phyloP scores from a whole-genome alignment of 163 green algal genomes.

The Chlorella variabilis region DNA sequence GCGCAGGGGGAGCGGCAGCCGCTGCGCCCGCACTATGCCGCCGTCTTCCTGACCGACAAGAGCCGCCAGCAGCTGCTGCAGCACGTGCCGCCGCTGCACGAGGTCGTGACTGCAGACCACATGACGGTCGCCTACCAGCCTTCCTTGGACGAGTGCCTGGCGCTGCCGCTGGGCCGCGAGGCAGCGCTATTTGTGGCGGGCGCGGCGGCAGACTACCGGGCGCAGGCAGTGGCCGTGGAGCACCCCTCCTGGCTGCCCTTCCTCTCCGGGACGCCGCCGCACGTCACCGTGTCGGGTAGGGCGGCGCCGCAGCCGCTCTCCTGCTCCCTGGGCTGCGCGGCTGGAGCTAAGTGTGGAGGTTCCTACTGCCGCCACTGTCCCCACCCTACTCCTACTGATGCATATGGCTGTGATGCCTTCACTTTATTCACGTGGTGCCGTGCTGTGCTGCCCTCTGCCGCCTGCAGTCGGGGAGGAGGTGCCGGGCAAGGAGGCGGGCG shows the following conservation, averaged over 20 bases:
- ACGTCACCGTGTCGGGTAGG: conserved; percentile 29
- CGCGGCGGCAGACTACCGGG: conserved; percentile 23
- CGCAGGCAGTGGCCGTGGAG: conserved; percentile 39
- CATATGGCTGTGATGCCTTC: too few relatives aligned
- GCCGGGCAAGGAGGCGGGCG: conserved; percentile 10
- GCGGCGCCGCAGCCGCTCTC: too few relatives aligned
- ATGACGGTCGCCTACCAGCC: conserved; percentile 41
- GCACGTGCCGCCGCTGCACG: conserved; percentile 26
- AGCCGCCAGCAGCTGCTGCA: conserved; percentile 33
- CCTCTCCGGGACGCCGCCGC: conserved; percentile 2
- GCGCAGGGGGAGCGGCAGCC: not conserved
- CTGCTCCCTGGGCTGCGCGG: too few relatives aligned
- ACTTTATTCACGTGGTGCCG: too few relatives aligned
- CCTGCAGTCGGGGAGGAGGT: conserved; percentile 26
- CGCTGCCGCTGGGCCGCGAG: conserved; percentile 25
- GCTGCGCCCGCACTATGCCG: conserved; percentile 18
- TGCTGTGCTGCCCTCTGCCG: too few relatives aligned
- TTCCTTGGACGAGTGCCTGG: not conserved
- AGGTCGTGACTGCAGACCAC: conserved; percentile 24
- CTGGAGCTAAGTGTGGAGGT: not conserved
- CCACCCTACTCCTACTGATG: too few relatives aligned
- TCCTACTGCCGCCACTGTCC: too few relatives aligned
- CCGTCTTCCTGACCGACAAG: conserved; percentile 35
- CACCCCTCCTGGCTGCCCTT: conserved; percentile 37
- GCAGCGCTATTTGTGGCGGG: conserved; percentile 35